Evolutionary conservation across 805 yeast genomes (phyloP).

Genomic region (Candida parachauliodes): DNA sequence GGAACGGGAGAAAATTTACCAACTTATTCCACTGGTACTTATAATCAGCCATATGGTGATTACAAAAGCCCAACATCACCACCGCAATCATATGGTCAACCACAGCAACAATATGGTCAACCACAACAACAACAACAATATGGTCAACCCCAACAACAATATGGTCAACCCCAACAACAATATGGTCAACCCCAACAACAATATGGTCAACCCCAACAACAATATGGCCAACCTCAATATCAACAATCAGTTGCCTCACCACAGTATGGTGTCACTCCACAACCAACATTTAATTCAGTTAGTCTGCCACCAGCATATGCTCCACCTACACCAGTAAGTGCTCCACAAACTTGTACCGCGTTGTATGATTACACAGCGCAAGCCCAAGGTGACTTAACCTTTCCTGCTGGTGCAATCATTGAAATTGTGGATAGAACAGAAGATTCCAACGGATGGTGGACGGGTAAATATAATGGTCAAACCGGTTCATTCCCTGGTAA

Average conservation of each 20-base stretch:
- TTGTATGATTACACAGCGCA: slow-evolving; percentile 89
- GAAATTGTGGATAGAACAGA: slow-evolving; percentile 77
- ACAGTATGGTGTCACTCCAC: slow-evolving; percentile 22
- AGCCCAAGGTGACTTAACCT: slow-evolving; percentile 85
- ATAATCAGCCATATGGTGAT: slow-evolving; percentile 23
- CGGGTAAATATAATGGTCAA: slow-evolving; percentile 79
- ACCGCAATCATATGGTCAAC: slow-evolving; percentile 9
- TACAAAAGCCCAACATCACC: slow-evolving; percentile 20
- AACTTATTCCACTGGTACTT: slow-evolving; percentile 33
- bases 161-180: slow-evolving; percentile 7
- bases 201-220: slow-evolving; percentile 11
- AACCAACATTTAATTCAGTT: slow-evolving; percentile 10
- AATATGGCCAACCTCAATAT: slow-evolving; percentile 14
- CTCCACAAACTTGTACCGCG: slow-evolving; percentile 74
- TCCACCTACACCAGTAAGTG: slow-evolving; percentile 27
- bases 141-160: slow-evolving; percentile 13
- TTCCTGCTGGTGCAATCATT: slow-evolving; percentile 84
- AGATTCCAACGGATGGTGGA: slow-evolving; percentile 97
- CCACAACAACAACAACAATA: slow-evolving; percentile 15
- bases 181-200: slow-evolving; percentile 12
- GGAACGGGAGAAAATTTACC: slow-evolving; percentile 27
- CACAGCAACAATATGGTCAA: slow-evolving; percentile 14
- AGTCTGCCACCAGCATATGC: slow-evolving; percentile 29
- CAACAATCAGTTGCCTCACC: slow-evolving; percentile 16
- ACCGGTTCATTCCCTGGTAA: slow-evolving; percentile 96